Percentiles rank a stretch among this genome's conserved stretches.
These are phyloP conservation scores for Begonia fuchsioides DNA, from an alignment of 306 rosid genomes.

Conservation along the genomic window DNA sequence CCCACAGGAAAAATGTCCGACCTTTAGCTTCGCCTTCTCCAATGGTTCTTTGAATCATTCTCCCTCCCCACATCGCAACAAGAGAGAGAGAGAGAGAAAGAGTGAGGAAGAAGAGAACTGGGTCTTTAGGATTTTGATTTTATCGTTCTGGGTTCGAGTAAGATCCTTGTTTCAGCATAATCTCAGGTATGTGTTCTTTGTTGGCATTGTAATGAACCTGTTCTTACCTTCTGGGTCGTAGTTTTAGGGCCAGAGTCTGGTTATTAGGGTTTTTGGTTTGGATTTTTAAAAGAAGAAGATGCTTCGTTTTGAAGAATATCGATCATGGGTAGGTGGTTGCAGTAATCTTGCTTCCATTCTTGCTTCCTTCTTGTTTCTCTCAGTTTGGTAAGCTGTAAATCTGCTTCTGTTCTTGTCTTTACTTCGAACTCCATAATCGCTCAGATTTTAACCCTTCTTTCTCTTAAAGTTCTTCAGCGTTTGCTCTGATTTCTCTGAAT, in stretches of 20 bases:
- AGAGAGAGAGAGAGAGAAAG: no score
- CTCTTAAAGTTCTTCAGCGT: slow-evolving; percentile 14
- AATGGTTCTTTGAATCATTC: no score
- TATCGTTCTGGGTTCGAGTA: neutral
- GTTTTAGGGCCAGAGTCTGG: neutral
- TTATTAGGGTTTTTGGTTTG: neutral
- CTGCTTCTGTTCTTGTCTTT: slow-evolving; percentile 37
- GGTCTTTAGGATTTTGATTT: neutral
- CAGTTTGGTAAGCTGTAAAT: neutral
- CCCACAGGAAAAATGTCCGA: no score
- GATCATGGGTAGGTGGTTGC: slow-evolving; percentile 2
- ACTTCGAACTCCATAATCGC: slow-evolving; percentile 14
- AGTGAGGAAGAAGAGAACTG: neutral
- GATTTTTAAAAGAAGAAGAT: neutral
- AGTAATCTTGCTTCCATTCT: slow-evolving; percentile 6
- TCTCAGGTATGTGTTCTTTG: neutral
- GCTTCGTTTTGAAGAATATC: neutral
- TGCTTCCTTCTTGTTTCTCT: neutral
- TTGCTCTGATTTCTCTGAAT: slow-evolving; percentile 8
- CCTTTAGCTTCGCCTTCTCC: no score
- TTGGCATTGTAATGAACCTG: neutral
- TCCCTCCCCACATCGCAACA: no score
- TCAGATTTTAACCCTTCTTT: slow-evolving; percentile 16
- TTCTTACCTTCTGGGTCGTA: neutral
- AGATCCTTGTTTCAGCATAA: no score